Evolutionary conservation across 148 eudicot species (phyloP).

Genomic region (Rhododendron griersonianum): DNA sequence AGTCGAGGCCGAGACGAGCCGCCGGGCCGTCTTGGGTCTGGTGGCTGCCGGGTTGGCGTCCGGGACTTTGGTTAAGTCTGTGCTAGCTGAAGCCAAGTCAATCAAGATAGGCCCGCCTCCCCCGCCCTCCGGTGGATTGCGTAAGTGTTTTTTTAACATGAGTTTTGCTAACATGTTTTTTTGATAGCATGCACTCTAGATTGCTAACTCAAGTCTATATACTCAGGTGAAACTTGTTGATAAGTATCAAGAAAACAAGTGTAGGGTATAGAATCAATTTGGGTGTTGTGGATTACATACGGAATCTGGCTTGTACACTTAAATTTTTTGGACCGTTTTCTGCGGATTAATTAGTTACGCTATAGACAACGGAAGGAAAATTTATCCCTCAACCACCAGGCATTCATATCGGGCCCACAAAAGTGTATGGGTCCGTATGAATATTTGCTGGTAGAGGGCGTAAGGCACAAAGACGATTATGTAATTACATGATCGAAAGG

Average conservation of each 20-base stretch:
- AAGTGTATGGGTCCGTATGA: neutral
- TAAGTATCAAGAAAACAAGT: neutral
- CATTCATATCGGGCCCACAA: no score
- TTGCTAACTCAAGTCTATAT: neutral
- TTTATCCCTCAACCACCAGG: no score
- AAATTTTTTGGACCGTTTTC: no score
- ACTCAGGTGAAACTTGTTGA: neutral
- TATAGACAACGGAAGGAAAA: no score
- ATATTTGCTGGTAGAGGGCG: neutral
- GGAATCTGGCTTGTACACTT: no score
- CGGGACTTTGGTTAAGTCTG: constrained; percentile 61
- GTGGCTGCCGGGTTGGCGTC: constrained; percentile 72
- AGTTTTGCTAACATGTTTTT: neutral
- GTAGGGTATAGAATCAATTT: neutral
- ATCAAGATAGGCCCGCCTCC: constrained; percentile 90
- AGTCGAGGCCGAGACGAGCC: constrained; percentile 57
- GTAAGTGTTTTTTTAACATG: constrained; percentile 33
- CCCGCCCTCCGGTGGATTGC: constrained; percentile 88
- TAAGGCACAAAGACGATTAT: no score
- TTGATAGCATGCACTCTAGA: neutral
- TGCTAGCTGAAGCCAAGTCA: constrained; percentile 67
- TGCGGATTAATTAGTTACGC: no score
- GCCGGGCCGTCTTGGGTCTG: constrained; percentile 72
- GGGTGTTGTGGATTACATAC: no score
- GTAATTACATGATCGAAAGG: neutral